Conservation (phyloP, 371 early-diverging fungal genomes). For the Mortierella sp. region DNA sequence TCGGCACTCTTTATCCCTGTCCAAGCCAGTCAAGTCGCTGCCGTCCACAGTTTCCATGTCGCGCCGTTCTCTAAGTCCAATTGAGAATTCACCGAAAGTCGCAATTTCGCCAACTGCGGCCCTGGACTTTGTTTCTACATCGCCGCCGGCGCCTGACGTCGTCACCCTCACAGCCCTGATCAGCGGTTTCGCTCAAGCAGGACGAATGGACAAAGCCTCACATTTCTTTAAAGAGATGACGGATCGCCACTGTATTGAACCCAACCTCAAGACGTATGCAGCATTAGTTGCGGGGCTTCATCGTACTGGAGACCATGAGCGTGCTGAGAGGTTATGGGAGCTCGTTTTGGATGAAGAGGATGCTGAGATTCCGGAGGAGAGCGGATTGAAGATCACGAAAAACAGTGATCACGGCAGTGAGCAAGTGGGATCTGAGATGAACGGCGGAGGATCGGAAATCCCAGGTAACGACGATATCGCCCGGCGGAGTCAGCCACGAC, state of each 20-base stretch:
- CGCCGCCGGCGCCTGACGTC: conserved; percentile 32
- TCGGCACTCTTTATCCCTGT: background rate
- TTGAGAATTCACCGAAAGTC: background rate
- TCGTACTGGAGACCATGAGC: conserved; percentile 27
- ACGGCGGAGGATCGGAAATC: too few relatives aligned
- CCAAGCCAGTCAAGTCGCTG: conserved; percentile 13
- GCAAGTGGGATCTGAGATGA: too few relatives aligned
- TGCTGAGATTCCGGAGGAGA: background rate
- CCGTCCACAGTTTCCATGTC: background rate
- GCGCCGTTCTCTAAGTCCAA: background rate
- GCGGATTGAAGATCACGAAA: background rate
- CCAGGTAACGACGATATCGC: background rate
- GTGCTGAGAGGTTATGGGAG: conserved; percentile 42
- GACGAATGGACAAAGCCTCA: conserved; percentile 23
- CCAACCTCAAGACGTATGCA: conserved; percentile 50
- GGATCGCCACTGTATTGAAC: conserved; percentile 22
- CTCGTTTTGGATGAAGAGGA: conserved; percentile 29
- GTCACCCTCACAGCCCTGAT: conserved; percentile 43
- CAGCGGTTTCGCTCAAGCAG: conserved; percentile 36
- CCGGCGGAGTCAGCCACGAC: background rate
- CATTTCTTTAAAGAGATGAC: conserved; percentile 43
- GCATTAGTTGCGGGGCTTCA: conserved; percentile 34
- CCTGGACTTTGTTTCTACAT: background rate
- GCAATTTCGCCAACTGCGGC: background rate
- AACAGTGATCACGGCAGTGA: background rate